Evolutionary conservation across 2,329 filamentous ascomycete genomes (phyloP).

Genomic region (Orbilia blumenaviensis): DNA sequence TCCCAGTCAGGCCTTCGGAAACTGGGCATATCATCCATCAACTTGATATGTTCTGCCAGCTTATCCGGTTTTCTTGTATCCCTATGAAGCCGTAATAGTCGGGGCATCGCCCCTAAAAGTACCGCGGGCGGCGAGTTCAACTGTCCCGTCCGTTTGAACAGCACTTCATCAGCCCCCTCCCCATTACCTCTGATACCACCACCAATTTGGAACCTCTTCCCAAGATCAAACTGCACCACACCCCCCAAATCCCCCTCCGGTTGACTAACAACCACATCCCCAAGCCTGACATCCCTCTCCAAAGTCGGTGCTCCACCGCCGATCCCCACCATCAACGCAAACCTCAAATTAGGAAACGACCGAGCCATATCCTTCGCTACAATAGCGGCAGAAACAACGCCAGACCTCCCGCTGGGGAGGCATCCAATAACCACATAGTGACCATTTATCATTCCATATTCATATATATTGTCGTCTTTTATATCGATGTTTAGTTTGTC

Average conservation of each 20-base stretch:
- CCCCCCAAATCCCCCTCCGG: background rate
- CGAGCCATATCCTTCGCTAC: slow-evolving; percentile 33
- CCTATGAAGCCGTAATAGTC: background rate
- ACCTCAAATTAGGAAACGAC: slow-evolving; percentile 13
- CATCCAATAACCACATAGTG: slow-evolving; percentile 14
- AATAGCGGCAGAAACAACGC: background rate
- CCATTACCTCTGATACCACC: too few relatives aligned
- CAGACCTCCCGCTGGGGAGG: background rate
- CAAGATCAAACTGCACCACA: slow-evolving; percentile 18
- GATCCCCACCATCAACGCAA: slow-evolving; percentile 24
- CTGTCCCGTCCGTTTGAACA: background rate
- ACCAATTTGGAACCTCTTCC: background rate
- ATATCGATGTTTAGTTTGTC: background rate
- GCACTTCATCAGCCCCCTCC: background rate
- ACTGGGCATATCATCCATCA: slow-evolving; percentile 16
- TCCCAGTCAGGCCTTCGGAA: background rate
- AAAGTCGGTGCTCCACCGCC: slow-evolving; percentile 12
- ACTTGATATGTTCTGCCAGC: slow-evolving; percentile 21
- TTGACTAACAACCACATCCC: background rate
- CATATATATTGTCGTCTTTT: slow-evolving; percentile 18
- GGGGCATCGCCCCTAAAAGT: background rate
- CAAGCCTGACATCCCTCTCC: slow-evolving; percentile 2
- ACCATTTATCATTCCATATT: background rate
- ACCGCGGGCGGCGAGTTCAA: background rate
- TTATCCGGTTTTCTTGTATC: slow-evolving; percentile 9